phyloP scores from a whole-genome alignment of 2,329 filamentous ascomycete species.

The Colletotrichum melonis region DNA sequence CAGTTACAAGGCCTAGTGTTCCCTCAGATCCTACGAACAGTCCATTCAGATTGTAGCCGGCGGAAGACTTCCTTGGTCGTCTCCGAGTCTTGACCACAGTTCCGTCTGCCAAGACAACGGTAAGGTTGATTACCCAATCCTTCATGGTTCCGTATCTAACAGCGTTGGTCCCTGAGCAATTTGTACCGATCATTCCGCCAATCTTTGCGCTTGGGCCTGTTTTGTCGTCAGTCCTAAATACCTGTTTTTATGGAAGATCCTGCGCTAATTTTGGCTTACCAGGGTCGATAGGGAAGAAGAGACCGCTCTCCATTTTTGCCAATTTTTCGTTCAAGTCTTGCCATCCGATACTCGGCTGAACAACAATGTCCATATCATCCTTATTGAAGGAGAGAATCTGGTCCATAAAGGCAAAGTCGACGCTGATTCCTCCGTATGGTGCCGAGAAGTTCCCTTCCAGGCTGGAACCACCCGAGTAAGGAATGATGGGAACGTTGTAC shows the following conservation, averaged over 20 bases:
- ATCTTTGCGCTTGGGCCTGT: slow-evolving; percentile 74
- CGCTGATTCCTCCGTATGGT: slow-evolving; percentile 86
- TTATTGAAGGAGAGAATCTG: slow-evolving; percentile 82
- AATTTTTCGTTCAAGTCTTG: slow-evolving; percentile 83
- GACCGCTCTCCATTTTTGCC: slow-evolving; percentile 75
- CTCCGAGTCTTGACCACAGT: slow-evolving; percentile 82
- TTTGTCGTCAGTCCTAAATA: slow-evolving; percentile 2
- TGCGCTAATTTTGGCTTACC: slow-evolving; percentile 54
- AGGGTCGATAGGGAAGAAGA: slow-evolving; percentile 94
- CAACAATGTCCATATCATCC: slow-evolving; percentile 91
- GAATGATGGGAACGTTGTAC: slow-evolving; percentile 85
- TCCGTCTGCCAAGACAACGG: slow-evolving; percentile 83
- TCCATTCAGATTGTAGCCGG: slow-evolving; percentile 85
- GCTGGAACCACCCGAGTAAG: slow-evolving; percentile 87
- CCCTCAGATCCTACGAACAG: slow-evolving; percentile 87
- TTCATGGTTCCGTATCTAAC: slow-evolving; percentile 89
- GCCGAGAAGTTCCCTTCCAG: slow-evolving; percentile 92
- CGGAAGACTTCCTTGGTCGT: slow-evolving; percentile 83
- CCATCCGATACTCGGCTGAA: slow-evolving; percentile 94
- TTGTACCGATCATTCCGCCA: slow-evolving; percentile 86
- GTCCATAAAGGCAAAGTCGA: slow-evolving; percentile 92
- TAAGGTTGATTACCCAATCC: slow-evolving; percentile 87
- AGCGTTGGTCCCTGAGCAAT: slow-evolving; percentile 82
- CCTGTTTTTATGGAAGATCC: background rate
- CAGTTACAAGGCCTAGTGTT: slow-evolving; percentile 83